Base-by-base conservation (phyloP, 352 stramenopile species). In the Pythium utonaiense region DNA sequence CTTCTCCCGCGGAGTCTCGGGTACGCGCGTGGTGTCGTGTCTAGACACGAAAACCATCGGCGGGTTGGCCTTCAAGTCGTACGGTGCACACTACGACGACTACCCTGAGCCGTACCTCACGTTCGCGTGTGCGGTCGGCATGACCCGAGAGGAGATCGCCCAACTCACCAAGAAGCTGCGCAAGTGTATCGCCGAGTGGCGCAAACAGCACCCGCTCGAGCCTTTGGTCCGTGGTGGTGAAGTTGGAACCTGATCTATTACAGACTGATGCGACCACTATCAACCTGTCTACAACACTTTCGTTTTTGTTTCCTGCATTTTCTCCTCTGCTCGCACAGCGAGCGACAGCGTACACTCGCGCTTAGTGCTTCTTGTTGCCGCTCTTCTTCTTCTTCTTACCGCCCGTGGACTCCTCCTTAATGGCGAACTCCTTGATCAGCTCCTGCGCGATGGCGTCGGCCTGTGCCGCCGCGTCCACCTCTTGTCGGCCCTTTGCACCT, bases 1-100 rank as follows among this genome's bases (percentile, higher is more conserved):
- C 13, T 99, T 99, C 75, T 95, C 86, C 27, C 85, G 97, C 22
- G 97, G 95, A 59, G 91, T 99, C 8, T 98, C 93, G 24, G 97
- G 97, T 28, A 98, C 94, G 40, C 73, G 96, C 16, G 94, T 99
- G 13, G 93, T 99, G 45, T 88, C 89, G 21, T 81, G 79, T 25
- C 67, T 78, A 6, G 80, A 91, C 47, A 62, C 28, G 19, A 98
- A 99, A 64, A 85, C 60, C 3, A 97, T 99, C 55, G 93, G 78
- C 19, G 91, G 87, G 9, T 55, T 95, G 21, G 55, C 71, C 1
- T 99, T 99, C 77, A 31, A 67, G 25, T 86, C 91, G 13, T 99
- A 98, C 77, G 97, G 97, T 44, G 95, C 95, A 21, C 96, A 96
- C 33, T 76, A 75, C 30, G 73, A 96, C 45, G 53, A 64, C 2